Conservation (phyloP, 345 rosid genomes). For the Geranium brycei region DNA sequence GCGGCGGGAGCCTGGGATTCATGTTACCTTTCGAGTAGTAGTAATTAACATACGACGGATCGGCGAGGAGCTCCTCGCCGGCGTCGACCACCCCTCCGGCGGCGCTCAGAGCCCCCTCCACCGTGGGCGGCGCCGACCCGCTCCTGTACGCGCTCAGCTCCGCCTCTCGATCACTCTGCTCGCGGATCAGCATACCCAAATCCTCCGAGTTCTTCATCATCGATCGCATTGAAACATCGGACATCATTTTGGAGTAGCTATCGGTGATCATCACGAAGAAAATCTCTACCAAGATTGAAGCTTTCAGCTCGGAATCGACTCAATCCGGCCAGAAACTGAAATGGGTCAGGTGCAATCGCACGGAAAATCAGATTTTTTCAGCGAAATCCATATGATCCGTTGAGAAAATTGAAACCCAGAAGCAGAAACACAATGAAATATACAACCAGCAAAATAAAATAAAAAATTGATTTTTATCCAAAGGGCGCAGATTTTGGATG, state of each 20-base stretch:
- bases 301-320: slow-evolving; percentile 12
- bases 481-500: background rate
- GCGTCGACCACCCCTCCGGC: slow-evolving; percentile 51
- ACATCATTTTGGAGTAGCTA: slow-evolving; percentile 33
- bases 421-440: background rate
- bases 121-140: slow-evolving; percentile 93
- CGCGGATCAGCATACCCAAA: slow-evolving; percentile 37
- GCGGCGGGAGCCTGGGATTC: slow-evolving; percentile 89
- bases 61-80: slow-evolving; percentile 61
- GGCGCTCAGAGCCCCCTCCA: slow-evolving; percentile 73
- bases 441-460: background rate
- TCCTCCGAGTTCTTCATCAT: slow-evolving; percentile 38
- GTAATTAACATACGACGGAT: slow-evolving; percentile 63
- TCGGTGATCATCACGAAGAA: slow-evolving; percentile 20
- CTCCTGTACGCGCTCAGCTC: slow-evolving; percentile 61
- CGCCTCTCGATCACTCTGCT: slow-evolving; percentile 44
- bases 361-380: slow-evolving; percentile 6
- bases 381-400: slow-evolving; percentile 8
- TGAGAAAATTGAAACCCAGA: background rate
- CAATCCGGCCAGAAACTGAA: slow-evolving; percentile 5
- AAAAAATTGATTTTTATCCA: background rate
- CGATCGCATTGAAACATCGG: slow-evolving; percentile 39
- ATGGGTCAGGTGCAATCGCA: slow-evolving; percentile 4
- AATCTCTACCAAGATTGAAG: slow-evolving; percentile 7
- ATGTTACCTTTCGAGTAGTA: slow-evolving; percentile 64